Base-by-base conservation (phyloP, 108 stramenopile genomes). In the Pseudonitzschia pungens region DNA sequence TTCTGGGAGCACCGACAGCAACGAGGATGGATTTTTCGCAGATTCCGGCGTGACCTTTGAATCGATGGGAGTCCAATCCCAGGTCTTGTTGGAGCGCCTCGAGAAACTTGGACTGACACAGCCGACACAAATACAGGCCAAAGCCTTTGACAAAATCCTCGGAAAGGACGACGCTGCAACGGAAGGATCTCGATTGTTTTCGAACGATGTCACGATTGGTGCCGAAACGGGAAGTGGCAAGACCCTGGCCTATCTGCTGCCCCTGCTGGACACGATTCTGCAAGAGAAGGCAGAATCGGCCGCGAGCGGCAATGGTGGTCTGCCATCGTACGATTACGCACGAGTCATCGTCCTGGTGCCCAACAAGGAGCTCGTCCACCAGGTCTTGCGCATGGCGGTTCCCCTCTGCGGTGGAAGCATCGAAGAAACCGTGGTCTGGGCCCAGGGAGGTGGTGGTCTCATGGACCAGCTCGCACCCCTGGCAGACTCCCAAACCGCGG, bases 151-250 rank as follows among this genome's bases (percentile, higher is more conserved):
- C 16, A 66, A 81, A 20, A 82, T 92, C 53, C 68, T 65, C 44
- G 69, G 57, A 14, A 41, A 58, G 21, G 1, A 56, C 0, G 51
- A 56, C 26, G 12, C 53, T n/a, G n/a, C 20, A 5, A 9, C 22
- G 32, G 10, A 9, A 24, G 41, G 7, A 58, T 45, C 67, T 11
- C 15, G 4, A 26, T 9, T 41, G 20, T 24, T 20, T 16, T 11
- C 62, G 2, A 68, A 72, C 28, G 83, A 94, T 65, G 86, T 96
- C 32, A 94, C 92, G 50, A 77, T 99, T 62, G 95, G 96, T 21
- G 88, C 92, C 43, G 97, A 99, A 78, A 99, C 98, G 5, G 98
- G 98, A 27, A 79, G 81, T 21, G 98, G 98, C 10, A 99, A 99
- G 73, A 99, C 97, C n/a, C 80, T 98, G 65, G 96, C 97, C 7